Evolutionary conservation across 176 grass and related monocot species (phyloP).

Genomic region (Oryza longistaminata): DNA sequence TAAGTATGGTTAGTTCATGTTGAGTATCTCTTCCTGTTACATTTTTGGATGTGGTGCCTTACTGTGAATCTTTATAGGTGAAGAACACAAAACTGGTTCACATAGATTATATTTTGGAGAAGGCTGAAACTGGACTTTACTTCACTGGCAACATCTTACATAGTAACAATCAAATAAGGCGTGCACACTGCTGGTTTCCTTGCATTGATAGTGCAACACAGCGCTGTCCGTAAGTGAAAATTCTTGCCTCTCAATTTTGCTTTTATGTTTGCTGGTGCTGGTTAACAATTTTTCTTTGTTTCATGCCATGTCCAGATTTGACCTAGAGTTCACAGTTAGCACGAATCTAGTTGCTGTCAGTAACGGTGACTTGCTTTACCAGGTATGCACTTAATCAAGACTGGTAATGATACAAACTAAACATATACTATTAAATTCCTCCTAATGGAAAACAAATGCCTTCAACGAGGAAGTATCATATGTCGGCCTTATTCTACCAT

Average conservation of each 20-base stretch:
- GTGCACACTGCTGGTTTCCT: conserved; percentile 92
- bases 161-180: conserved; percentile 77
- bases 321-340: conserved; percentile 91
- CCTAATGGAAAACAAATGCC: conserved; percentile 2
- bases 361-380: conserved; percentile 90
- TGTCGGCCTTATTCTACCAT: conserved; percentile 10
- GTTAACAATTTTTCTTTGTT: conserved; percentile 15
- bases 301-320: conserved; percentile 69
- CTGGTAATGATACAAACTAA: background rate
- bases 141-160: conserved; percentile 65
- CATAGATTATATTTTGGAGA: conserved; percentile 91
- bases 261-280: conserved; percentile 37
- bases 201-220: conserved; percentile 71
- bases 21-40: conserved; percentile 11
- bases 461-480: conserved; percentile 23
- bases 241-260: conserved; percentile 36
- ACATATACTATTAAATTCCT: conserved; percentile 1
- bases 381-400: conserved; percentile 54
- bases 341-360: conserved; percentile 82
- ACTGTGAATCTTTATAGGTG: conserved; percentile 46
- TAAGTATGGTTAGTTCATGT: conserved; percentile 13
- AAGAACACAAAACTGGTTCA: conserved; percentile 80
- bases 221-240: conserved; percentile 72
- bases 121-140: conserved; percentile 87
- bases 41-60: conserved; percentile 23